These are phyloP conservation scores for Termitomyces sp. DNA, from an alignment of 768 basidiomycete species.

Conservation along the genomic window DNA sequence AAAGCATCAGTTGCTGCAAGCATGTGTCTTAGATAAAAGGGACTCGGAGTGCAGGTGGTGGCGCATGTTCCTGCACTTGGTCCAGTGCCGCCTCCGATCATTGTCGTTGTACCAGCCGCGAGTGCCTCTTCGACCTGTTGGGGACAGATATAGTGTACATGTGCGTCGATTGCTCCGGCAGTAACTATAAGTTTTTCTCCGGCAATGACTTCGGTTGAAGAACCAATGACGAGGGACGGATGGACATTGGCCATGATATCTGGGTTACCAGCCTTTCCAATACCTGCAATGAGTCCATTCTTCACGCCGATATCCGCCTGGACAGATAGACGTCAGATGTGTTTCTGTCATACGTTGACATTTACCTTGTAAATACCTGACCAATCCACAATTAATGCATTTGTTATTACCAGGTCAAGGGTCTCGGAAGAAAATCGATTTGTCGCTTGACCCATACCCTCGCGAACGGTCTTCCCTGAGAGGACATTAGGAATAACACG, in stretches of 20 bases:
- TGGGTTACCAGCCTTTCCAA: conserved; percentile 98
- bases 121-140: conserved; percentile 87
- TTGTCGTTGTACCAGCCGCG: conserved; percentile 80
- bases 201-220: conserved; percentile 92
- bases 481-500: background rate
- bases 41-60: conserved; percentile 91
- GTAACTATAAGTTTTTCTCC: conserved; percentile 94
- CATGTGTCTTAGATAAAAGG: conserved; percentile 89
- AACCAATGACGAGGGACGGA: conserved; percentile 72
- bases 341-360: background rate
- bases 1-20: conserved; percentile 85
- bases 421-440: conserved; percentile 59
- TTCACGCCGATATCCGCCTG: conserved; percentile 96
- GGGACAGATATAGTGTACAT: conserved; percentile 94
- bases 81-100: conserved; percentile 96
- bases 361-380: conserved; percentile 88
- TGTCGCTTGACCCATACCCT: conserved; percentile 94
- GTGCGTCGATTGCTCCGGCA: conserved; percentile 88
- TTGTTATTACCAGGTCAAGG: conserved; percentile 92
- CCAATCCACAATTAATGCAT: conserved; percentile 93
- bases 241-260: conserved; percentile 84
- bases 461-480: conserved; percentile 86
- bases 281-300: conserved; percentile 71
- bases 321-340: background rate
- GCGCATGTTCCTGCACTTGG: conserved; percentile 87